Base-by-base conservation (phyloP, 805 yeast species). In the Maudiozyma serrabonitensis region DNA sequence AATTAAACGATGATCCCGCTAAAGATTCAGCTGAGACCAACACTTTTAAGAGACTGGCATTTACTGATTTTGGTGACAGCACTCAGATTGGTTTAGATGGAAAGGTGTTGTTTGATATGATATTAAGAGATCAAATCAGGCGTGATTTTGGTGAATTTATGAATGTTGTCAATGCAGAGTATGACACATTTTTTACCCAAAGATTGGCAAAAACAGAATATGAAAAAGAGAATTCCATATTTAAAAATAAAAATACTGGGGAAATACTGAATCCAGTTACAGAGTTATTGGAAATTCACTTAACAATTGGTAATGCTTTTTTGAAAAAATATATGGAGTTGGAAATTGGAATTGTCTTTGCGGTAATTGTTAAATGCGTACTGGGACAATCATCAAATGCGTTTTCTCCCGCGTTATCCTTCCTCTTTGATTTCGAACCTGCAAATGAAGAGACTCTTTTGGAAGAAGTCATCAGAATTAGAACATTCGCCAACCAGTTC, bases 271-370 rank as follows among this genome's bases (percentile, higher is more conserved):
- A 49, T 41, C 39, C 23, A 18, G 40, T 55, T 2, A 52, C 50
- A 7, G 51, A 55, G 40, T 43, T 56, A 19, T 35, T 52, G 7
- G 49, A 50, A 41, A 50, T 56, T 16, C 56, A 56, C 41, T 21
- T 56, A 6, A 58, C 60, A 1, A 55, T 54, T 18, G 48, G 55
- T 48, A 48, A 50, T 34, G 46, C 51, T 2, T 56, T 55, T 34
- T 52, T 57, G 54, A 51, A 50, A 37, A 48, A 50, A 18, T 55
- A 41, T 40, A 38, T 55, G 34, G 46, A 51, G 13, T 40, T 45
- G 16, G 56, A 52, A 21, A 50, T 52, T 16, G 53, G 57, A 18
- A 38, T 43, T 5, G 25, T 54, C 3, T 44, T 55, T 25, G 43
- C 43, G 19, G 45, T 55, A 21, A 19, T 56, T 16, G 23, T 43